A percentile compares a stretch with the other conserved stretches of the same genome.
Evolutionary conservation across 495 filamentous ascomycete genomes (phyloP).

Genomic region (Hyaloscypha variabilis): DNA sequence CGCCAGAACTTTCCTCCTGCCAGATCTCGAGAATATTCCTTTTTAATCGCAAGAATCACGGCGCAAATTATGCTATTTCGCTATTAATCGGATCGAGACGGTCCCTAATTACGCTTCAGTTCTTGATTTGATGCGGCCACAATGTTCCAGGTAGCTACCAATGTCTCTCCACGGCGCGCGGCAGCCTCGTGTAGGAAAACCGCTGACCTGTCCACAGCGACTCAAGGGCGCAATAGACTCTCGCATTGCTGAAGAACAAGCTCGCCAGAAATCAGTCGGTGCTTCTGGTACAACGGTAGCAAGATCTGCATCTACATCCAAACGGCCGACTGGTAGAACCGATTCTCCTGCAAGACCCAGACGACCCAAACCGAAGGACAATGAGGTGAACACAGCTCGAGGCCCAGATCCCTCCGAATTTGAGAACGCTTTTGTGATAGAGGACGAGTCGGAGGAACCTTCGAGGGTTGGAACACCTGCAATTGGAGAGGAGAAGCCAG

Average conservation of each 20-base stretch:
- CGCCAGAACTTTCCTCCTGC: neutral
- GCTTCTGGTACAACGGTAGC: conserved; percentile 37
- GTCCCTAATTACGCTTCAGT: neutral
- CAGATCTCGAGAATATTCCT: neutral
- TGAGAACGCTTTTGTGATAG: conserved; percentile 79
- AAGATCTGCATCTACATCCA: conserved; percentile 22
- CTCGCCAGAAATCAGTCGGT: conserved; percentile 63
- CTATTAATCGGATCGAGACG: conserved; percentile 6
- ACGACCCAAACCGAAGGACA: conserved; percentile 26
- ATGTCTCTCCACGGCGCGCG: neutral
- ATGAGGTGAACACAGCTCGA: conserved; percentile 22
- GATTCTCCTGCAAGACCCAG: conserved; percentile 27
- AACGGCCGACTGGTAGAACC: conserved; percentile 22
- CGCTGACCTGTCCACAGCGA: conserved; percentile 55
- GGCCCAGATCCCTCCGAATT: conserved; percentile 81
- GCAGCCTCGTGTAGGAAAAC: conserved; percentile 20
- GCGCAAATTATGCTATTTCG: conserved; percentile 10
- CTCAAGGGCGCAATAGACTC: conserved; percentile 84
- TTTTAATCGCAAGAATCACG: conserved; percentile 4
- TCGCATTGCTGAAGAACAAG: conserved; percentile 87
- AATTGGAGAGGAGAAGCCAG: conserved; percentile 33
- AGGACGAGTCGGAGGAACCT: conserved; percentile 66
- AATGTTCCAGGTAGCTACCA: conserved; percentile 34
- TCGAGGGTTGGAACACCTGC: conserved; percentile 58
- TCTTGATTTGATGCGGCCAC: conserved; percentile 23